Evolutionary conservation across 1,284 basidiomycete species (phyloP).

Genomic region (Sporisorium reilianum): DNA sequence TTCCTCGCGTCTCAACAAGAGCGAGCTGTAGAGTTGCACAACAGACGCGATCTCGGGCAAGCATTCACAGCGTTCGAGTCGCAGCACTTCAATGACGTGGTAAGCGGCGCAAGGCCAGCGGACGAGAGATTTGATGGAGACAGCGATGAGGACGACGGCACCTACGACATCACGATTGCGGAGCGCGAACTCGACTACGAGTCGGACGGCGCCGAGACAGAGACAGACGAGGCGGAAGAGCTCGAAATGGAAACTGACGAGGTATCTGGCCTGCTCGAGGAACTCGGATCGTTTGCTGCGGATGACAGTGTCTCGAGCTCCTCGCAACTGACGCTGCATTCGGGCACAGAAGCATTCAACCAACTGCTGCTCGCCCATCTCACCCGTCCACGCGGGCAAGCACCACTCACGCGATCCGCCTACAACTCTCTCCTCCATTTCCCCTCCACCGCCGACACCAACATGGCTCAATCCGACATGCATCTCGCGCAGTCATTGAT

Average conservation of each 20-base stretch:
- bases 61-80: neutral
- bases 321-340: constrained; percentile 20
- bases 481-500: constrained; percentile 23
- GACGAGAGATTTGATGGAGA: constrained; percentile 1
- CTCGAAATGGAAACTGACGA: constrained; percentile 22
- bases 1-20: neutral
- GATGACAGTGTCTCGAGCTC: constrained; percentile 4
- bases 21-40: neutral
- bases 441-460: neutral
- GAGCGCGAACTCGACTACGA: constrained; percentile 1
- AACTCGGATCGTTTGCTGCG: constrained; percentile 14
- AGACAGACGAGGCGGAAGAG: neutral
- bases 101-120: neutral
- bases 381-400: constrained; percentile 19
- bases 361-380: constrained; percentile 51
- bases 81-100: neutral
- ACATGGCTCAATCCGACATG: constrained; percentile 16
- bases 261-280: constrained; percentile 30
- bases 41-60: neutral
- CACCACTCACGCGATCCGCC: constrained; percentile 49
- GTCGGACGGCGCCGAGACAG: constrained; percentile 21
- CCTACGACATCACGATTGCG: constrained; percentile 7
- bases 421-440: constrained; percentile 33
- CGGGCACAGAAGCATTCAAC: constrained; percentile 41
- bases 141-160: constrained; percentile 29